A percentile compares a stretch with the other conserved stretches of the same genome.
Conservation (phyloP, 2,329 filamentous ascomycete genomes). For the Blastomyces percursus region DNA sequence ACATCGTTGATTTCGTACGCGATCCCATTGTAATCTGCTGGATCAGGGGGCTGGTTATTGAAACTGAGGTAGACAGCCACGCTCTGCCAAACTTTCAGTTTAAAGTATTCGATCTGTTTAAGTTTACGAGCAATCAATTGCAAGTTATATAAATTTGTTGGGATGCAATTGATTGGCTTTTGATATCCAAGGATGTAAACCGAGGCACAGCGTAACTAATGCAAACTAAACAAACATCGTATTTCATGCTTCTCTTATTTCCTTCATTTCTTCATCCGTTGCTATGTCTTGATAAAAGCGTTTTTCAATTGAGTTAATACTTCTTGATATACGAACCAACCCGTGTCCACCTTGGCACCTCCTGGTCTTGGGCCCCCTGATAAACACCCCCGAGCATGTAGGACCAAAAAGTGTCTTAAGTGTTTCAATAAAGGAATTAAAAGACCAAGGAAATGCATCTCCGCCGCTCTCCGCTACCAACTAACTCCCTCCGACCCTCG, state of each 20-base stretch:
- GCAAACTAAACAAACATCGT: no score
- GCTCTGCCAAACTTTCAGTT: background rate
- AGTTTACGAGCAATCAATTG: background rate
- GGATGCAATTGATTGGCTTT: background rate
- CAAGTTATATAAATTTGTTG: background rate
- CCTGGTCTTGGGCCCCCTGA: background rate
- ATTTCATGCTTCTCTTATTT: no score
- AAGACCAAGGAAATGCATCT: background rate
- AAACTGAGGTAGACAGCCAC: background rate
- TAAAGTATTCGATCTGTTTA: background rate
- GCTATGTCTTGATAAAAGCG: no score
- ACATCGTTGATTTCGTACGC: constrained; percentile 1
- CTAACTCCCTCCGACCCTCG: background rate
- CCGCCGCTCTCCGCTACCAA: background rate
- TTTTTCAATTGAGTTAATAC: background rate
- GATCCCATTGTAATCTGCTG: background rate
- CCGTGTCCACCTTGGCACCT: background rate
- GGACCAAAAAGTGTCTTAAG: background rate
- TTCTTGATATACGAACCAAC: background rate
- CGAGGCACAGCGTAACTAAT: no score
- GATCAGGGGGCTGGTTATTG: no score
- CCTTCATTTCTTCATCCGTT: no score
- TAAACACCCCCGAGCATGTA: background rate
- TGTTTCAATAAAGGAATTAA: background rate
- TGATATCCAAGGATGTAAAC: no score